phyloP scores from a whole-genome alignment of 805 yeast species.

The Yarrowia sp. region DNA sequence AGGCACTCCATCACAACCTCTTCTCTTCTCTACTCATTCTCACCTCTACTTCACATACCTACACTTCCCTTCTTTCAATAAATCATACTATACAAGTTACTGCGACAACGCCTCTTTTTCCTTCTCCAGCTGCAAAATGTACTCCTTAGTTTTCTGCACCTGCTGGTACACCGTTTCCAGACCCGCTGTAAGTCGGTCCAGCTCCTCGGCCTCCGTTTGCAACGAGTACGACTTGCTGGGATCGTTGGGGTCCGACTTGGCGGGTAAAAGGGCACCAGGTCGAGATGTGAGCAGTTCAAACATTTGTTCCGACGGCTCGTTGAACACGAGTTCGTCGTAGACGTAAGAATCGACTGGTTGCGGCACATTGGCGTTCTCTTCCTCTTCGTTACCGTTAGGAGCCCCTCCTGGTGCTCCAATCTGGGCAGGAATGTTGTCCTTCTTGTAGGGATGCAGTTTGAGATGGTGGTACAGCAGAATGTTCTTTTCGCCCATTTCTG shows the following conservation, averaged over 20 bases:
- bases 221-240: conserved; percentile 48
- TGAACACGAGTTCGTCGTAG: conserved; percentile 91
- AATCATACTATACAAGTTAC: conserved; percentile 24
- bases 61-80: neutral
- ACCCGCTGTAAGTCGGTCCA: conserved; percentile 61
- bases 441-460: conserved; percentile 84
- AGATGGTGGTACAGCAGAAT: conserved; percentile 85
- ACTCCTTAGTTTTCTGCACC: conserved; percentile 54
- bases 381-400: conserved; percentile 1
- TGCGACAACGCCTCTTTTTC: conserved; percentile 43
- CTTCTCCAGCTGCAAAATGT: conserved; percentile 50
- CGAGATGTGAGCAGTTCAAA: conserved; percentile 72
- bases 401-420: conserved; percentile 38
- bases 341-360: conserved; percentile 63
- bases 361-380: conserved; percentile 42
- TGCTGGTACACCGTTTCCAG: conserved; percentile 56
- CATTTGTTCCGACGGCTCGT: conserved; percentile 91
- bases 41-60: neutral
- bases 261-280: conserved; percentile 52
- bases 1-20: no score
- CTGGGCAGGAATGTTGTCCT: conserved; percentile 26
- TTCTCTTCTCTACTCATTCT: no score
- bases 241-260: conserved; percentile 48
- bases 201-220: conserved; percentile 69
- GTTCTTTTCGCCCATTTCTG: conserved; percentile 89